A percentile compares a stretch with the other conserved stretches of the same genome.
phyloP scores from a whole-genome alignment of 305 asterid species.

The Lippia alba region DNA sequence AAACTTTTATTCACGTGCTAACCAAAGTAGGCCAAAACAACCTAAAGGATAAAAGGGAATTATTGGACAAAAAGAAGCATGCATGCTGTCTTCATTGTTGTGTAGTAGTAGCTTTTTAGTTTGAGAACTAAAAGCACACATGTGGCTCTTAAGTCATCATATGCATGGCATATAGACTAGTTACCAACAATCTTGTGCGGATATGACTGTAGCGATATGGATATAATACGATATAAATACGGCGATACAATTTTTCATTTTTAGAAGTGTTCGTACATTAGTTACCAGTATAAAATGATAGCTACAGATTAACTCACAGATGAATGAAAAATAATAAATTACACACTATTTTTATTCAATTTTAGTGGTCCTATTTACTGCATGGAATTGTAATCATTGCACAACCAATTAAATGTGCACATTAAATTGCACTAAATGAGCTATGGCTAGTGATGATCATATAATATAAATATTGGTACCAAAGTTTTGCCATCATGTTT shows the following conservation, averaged over 20 bases:
- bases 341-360: slow-evolving; percentile 17
- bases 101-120: slow-evolving; percentile 6
- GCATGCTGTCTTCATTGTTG: slow-evolving; percentile 22
- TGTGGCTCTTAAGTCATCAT: slow-evolving; percentile 2
- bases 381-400: slow-evolving; percentile 52
- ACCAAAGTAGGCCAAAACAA: not conserved
- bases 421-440: slow-evolving; percentile 46
- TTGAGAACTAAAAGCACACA: slow-evolving; percentile 20
- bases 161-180: slow-evolving; percentile 12
- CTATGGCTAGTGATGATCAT: slow-evolving; percentile 36
- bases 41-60: not conserved
- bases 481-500: slow-evolving; percentile 51
- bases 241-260: too few relatives aligned
- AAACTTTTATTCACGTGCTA: not conserved
- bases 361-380: slow-evolving; percentile 53
- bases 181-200: too few relatives aligned
- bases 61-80: slow-evolving; percentile 13
- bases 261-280: too few relatives aligned
- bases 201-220: too few relatives aligned
- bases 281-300: too few relatives aligned
- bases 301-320: too few relatives aligned
- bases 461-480: slow-evolving; percentile 45
- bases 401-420: slow-evolving; percentile 39
- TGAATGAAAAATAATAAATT: too few relatives aligned
- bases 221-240: too few relatives aligned